A percentile compares a stretch with the other conserved stretches of the same genome.
Evolutionary conservation across 2,329 filamentous ascomycete species (phyloP).

Genomic region (Stachybotrys echinatus): DNA sequence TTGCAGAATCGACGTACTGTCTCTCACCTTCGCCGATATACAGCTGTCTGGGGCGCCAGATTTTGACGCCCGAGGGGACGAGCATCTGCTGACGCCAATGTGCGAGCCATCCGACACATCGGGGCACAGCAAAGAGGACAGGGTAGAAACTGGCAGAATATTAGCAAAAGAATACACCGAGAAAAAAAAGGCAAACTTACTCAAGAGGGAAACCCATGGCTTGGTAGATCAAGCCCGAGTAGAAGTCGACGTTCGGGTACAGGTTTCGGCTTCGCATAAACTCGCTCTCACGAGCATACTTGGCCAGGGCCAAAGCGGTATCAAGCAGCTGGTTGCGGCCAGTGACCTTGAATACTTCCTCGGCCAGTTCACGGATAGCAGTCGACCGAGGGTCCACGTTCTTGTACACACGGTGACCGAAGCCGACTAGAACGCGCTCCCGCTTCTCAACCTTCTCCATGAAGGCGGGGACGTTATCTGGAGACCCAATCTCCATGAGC

Average conservation of each 20-base stretch:
- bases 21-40: constrained; percentile 40
- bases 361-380: constrained; percentile 42
- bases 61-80: constrained; percentile 40
- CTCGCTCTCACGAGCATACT: constrained; percentile 38
- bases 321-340: constrained; percentile 46
- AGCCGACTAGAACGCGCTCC: constrained; percentile 48
- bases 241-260: constrained; percentile 49
- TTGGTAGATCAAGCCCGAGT: constrained; percentile 46
- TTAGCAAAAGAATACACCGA: not conserved
- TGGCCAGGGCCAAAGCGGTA: constrained; percentile 39
- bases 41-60: constrained; percentile 43
- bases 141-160: constrained; percentile 34
- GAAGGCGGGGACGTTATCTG: constrained; percentile 43
- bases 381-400: constrained; percentile 48
- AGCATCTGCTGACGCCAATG: constrained; percentile 48
- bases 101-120: constrained; percentile 46
- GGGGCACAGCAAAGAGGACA: constrained; percentile 43
- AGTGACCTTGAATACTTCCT: constrained; percentile 43
- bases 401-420: constrained; percentile 51
- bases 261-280: constrained; percentile 44
- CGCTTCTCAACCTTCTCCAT: constrained; percentile 44
- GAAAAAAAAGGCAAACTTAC: constrained; percentile 10
- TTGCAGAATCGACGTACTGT: constrained; percentile 33
- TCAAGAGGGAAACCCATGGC: constrained; percentile 48
- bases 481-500: constrained; percentile 44